These are phyloP conservation scores for Sclerotinia glacialis DNA, from an alignment of 2,329 filamentous ascomycete species.

Conservation along the genomic window DNA sequence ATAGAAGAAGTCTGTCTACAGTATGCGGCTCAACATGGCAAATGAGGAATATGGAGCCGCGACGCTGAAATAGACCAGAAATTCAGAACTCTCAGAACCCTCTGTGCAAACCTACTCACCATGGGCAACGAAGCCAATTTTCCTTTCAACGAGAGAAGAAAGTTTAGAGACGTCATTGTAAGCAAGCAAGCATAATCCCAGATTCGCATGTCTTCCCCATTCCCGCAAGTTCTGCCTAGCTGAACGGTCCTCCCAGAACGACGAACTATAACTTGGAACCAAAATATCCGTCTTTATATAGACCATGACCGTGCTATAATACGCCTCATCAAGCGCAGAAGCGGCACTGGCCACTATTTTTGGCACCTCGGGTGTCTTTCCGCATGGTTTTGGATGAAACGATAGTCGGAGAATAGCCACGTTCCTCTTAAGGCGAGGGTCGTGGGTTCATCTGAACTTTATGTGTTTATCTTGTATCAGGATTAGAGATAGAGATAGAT, in stretches of 20 bases:
- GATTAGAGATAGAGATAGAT: background rate
- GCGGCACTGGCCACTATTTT: background rate
- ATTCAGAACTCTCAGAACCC: no score
- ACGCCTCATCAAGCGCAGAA: background rate
- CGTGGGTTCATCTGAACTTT: conserved; percentile 1
- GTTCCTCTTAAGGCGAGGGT: background rate
- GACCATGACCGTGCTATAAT: background rate
- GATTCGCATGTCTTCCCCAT: background rate
- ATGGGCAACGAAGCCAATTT: background rate
- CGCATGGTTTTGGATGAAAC: background rate
- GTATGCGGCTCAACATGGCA: background rate
- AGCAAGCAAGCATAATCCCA: conserved; percentile 4
- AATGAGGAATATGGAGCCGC: background rate
- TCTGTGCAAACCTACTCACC: background rate
- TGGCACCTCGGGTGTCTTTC: background rate
- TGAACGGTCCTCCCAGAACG: background rate
- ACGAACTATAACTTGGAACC: background rate
- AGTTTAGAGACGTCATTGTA: background rate
- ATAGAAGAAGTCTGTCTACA: background rate
- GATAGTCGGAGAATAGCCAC: background rate
- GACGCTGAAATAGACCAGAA: background rate
- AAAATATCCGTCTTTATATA: background rate
- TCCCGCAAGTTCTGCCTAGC: background rate
- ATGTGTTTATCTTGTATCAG: background rate
- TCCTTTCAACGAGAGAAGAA: background rate